Percentiles rank a stretch among this genome's conserved stretches.
Evolutionary conservation across 2,329 filamentous ascomycete genomes (phyloP).

Genomic region (Calonectria honghensis): DNA sequence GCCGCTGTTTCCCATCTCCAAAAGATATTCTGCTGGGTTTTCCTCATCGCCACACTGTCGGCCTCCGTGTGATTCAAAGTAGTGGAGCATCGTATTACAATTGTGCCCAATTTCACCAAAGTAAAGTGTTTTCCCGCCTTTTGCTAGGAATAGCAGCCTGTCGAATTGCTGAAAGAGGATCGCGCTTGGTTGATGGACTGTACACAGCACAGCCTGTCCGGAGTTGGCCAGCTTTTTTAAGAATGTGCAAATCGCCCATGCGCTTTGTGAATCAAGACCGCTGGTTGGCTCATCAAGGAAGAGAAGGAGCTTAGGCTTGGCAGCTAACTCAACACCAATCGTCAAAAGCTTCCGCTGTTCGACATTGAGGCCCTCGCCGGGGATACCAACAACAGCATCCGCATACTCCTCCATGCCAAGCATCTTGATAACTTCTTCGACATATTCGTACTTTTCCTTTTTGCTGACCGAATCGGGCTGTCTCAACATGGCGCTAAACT

Average conservation of each 20-base stretch:
- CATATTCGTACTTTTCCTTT: slow-evolving; percentile 76
- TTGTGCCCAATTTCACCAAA: slow-evolving; percentile 80
- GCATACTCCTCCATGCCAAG: slow-evolving; percentile 81
- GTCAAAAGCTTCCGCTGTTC: slow-evolving; percentile 78
- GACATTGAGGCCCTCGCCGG: slow-evolving; percentile 76
- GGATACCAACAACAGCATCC: slow-evolving; percentile 78
- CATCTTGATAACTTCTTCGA: slow-evolving; percentile 79
- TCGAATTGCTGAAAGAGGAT: slow-evolving; percentile 75
- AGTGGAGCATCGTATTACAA: slow-evolving; percentile 73
- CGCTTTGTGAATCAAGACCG: slow-evolving; percentile 78
- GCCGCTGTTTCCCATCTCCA: slow-evolving; percentile 70
- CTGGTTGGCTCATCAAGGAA: slow-evolving; percentile 78
- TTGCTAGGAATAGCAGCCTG: slow-evolving; percentile 77
- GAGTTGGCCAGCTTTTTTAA: slow-evolving; percentile 76
- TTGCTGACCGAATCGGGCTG: slow-evolving; percentile 73
- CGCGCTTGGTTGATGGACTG: slow-evolving; percentile 73
- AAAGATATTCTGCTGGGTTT: slow-evolving; percentile 87
- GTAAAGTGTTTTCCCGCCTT: slow-evolving; percentile 80
- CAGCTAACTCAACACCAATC: slow-evolving; percentile 76
- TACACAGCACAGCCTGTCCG: slow-evolving; percentile 73
- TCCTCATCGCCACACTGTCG: slow-evolving; percentile 75
- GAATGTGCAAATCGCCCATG: slow-evolving; percentile 78
- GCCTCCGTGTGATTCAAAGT: slow-evolving; percentile 80
- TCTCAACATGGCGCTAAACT: slow-evolving; percentile 74
- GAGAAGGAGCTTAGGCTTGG: slow-evolving; percentile 74